Evolutionary conservation across 768 basidiomycete genomes (phyloP), one percentile per base, ranked within the genome.

Genomic region (Agrocybe pediades): DNA sequence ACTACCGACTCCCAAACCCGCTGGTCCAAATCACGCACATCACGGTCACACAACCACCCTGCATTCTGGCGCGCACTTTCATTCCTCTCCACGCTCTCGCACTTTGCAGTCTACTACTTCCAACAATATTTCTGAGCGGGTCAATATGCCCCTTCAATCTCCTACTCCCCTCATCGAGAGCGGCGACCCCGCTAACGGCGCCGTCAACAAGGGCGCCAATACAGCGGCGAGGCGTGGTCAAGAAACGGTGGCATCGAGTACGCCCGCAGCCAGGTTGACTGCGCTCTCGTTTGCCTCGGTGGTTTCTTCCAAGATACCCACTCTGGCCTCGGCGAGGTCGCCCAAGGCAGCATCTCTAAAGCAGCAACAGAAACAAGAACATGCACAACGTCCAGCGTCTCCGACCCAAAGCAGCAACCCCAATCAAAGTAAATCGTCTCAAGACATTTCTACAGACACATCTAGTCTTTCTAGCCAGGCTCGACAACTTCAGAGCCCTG

Each of bases 291-390:
- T 62, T 23, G 56, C 58, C 8, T 36, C 58, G n/a, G 55, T 59
- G 24, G 58, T 51, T 44, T 51, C 50, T n/a, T 53, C 55, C 19
- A 49, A 50, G 17, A 41, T 26, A 25, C 30, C 49, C 11, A n/a
- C 51, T 6, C 44, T 20, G 21, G 23, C 33, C 30, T 40, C 51
- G 25, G 48, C 56, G 52, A 60, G 47, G 40, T 53, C 60, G 50
- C 56, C 56, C 40, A 53, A 53, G 47, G 24, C 55, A 26, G 44
- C 55, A 39, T 49, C 49, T 44, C 41, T 52, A 52, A 46, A 55
- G 39, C 45, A 57, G 7, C 50, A 49, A 41, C 59, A 57, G 50
- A 49, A 53, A 61, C 59, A 61, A 46, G 59, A 60, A 60, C 59
- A 61, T 40, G 56, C 39, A 61, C 59, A 59, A 16, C 26, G 50